Percentiles rank a stretch among this genome's conserved stretches.
Evolutionary conservation across 495 filamentous ascomycete species (phyloP).

Genomic region (Neurospora africana): DNA sequence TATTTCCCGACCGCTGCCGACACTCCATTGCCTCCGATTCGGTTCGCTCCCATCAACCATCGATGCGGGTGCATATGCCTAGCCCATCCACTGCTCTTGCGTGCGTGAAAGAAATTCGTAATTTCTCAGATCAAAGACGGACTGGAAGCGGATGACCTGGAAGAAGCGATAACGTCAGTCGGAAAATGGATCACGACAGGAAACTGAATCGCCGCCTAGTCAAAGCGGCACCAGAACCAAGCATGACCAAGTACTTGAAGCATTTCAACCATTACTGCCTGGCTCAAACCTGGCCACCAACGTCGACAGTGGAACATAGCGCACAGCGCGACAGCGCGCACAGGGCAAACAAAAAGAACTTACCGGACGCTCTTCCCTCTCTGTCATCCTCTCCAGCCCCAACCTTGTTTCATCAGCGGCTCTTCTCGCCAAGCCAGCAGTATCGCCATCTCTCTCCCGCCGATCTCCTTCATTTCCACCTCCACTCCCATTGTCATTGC

Average conservation of each 20-base stretch:
- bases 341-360: background rate
- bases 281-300: background rate
- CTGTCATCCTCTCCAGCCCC: background rate
- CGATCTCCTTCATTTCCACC: background rate
- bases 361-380: background rate
- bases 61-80: background rate
- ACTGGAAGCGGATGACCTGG: background rate
- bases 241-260: background rate
- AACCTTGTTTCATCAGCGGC: constrained; percentile 1
- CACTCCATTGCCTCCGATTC: background rate
- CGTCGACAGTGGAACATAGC: background rate
- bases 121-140: background rate
- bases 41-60: background rate
- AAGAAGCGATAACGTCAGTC: background rate
- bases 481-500: background rate
- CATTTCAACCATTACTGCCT: background rate
- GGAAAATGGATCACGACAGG: background rate
- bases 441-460: background rate
- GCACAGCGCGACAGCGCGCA: background rate
- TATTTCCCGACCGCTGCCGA: background rate
- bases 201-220: background rate
- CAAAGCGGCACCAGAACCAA: background rate
- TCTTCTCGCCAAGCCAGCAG: background rate
- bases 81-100: background rate
- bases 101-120: background rate